Evolutionary conservation across 805 yeast species (phyloP), one percentile per base, ranked within the genome.

Genomic region (Lipomyces starkeyi): DNA sequence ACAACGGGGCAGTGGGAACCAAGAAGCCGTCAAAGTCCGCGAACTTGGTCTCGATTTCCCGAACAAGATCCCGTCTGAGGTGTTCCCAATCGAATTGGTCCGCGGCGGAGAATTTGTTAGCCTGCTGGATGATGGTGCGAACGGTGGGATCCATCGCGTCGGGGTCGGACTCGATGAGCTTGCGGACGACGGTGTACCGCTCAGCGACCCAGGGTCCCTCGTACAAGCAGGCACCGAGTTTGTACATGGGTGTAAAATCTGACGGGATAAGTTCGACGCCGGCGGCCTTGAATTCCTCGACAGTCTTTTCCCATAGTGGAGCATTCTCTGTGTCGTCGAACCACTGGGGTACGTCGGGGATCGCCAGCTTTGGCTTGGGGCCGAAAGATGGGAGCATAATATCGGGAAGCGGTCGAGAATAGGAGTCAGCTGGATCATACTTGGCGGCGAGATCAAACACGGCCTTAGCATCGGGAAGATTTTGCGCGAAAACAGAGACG

Each of bases 131-230:
- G 76, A 94, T 91, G 29, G 83, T 78, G 49, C 84, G 78, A 29
- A 95, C 98, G 5, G 92, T 91, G 61, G 97, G 96, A 78, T 94
- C 97, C 75, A 94, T 81, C 61, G 89, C 83, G 43, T 85, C 83
- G 13, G 73, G 69, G 53, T 65, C 37, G 75, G 87, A 85, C 7
- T 90, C 83, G 29, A 86, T 86, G 65, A 91, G 83, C 57, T 89
- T 91, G 73, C 87, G 85, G 49, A 88, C 86, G 27, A 97, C 97
- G 70, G 91, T 88, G 80, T 87, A 93, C 74, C 99, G 86, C 81
- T 94, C 99, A 35, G 97, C 91, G 11, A 95, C 98, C 99, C 99
- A 94, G 20, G 98, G 91, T 67, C 99, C 99, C 76, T 94, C 97
- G 77, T 94, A 94, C 40, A 94, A 84, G 76, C 94, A 90, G 74